phyloP scores from a whole-genome alignment of 2,329 filamentous ascomycete species.

The Apiospora marii region DNA sequence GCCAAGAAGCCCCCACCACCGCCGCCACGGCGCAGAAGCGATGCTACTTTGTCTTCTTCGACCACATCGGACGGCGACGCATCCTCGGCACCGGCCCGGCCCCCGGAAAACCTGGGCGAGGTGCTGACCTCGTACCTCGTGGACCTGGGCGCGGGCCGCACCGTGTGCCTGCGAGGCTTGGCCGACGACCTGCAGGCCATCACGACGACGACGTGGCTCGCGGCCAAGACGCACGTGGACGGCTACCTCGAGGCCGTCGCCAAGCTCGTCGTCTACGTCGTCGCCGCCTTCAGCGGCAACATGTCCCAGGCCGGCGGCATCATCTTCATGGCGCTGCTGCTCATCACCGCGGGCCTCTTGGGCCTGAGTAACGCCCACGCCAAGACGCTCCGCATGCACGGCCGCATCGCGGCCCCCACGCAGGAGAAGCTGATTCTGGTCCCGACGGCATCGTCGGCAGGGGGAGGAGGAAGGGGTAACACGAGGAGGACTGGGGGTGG shows the following conservation, averaged over 20 bases:
- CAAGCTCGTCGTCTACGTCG: slow-evolving; percentile 65
- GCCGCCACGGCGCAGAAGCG: slow-evolving; percentile 18
- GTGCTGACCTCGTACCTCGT: slow-evolving; percentile 56
- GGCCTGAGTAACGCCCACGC: slow-evolving; percentile 61
- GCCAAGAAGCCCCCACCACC: slow-evolving; percentile 27
- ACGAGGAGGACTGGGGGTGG: neutral
- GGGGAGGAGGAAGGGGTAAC: neutral
- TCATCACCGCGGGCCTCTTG: slow-evolving; percentile 61
- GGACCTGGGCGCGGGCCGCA: slow-evolving; percentile 58
- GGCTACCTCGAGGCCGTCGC: slow-evolving; percentile 60
- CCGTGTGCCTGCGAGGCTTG: slow-evolving; percentile 60
- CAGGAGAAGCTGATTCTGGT: slow-evolving; percentile 35
- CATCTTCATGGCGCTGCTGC: slow-evolving; percentile 57
- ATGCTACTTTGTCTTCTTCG: neutral
- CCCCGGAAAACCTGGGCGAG: slow-evolving; percentile 32
- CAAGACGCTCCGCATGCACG: slow-evolving; percentile 58
- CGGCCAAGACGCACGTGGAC: slow-evolving; percentile 57
- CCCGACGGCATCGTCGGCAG: neutral
- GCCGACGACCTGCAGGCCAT: slow-evolving; percentile 64
- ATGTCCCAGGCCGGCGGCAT: slow-evolving; percentile 60
- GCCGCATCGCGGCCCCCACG: slow-evolving; percentile 51
- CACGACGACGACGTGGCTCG: slow-evolving; percentile 64
- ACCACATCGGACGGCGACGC: neutral
- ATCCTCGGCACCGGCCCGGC: neutral
- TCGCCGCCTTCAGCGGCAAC: slow-evolving; percentile 63